Evolutionary conservation across 2,329 filamentous ascomycete genomes (phyloP).

Genomic region (Thermothelomyces thermophilus): DNA sequence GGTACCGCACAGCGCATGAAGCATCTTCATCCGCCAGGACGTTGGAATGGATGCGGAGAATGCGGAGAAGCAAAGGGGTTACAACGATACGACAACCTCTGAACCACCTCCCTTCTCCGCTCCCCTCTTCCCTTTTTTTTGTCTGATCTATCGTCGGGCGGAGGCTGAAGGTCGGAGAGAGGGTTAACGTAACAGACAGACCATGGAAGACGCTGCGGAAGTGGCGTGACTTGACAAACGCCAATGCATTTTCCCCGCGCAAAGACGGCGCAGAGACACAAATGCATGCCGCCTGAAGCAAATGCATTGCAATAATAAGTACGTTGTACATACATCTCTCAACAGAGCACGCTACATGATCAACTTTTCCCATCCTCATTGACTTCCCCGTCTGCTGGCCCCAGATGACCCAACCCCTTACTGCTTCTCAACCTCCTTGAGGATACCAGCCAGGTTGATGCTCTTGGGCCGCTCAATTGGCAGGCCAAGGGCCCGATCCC

Average conservation of each 20-base stretch:
- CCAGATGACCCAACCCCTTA: constrained; percentile 22
- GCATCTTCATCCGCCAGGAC: neutral
- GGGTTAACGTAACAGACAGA: too few species aligned
- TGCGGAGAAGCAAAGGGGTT: neutral
- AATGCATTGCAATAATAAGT: too few species aligned
- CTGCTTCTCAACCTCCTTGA: constrained; percentile 56
- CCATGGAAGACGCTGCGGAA: too few species aligned
- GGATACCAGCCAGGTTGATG: constrained; percentile 81
- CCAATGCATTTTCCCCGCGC: too few species aligned
- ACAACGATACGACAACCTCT: neutral
- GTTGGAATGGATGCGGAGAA: neutral
- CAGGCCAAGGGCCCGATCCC: constrained; percentile 87
- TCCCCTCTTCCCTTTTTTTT: too few species aligned
- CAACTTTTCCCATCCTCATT: neutral
- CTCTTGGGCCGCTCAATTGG: constrained; percentile 98
- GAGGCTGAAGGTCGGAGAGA: too few species aligned
- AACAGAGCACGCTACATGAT: neutral
- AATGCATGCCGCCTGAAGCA: too few species aligned
- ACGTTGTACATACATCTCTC: too few species aligned
- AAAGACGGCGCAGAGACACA: too few species aligned
- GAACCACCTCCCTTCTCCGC: neutral
- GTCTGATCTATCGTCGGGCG: too few species aligned
- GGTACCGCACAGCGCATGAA: constrained; percentile 3
- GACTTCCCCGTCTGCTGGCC: neutral
- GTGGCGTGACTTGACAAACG: too few species aligned